Conservation (phyloP, 2,329 filamentous ascomycete species). For the Venturia oleaginea region DNA sequence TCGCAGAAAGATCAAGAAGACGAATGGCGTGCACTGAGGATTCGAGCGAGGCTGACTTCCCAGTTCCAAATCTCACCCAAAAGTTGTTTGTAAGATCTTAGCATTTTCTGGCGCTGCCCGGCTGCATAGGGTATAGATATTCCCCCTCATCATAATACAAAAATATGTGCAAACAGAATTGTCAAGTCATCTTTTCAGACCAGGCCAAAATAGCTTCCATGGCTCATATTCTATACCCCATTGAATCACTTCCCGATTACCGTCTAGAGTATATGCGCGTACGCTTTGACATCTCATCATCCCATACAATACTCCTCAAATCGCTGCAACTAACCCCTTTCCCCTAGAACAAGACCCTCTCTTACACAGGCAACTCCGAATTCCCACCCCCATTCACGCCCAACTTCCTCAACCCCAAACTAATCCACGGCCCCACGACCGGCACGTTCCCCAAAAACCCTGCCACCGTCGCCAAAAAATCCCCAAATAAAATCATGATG, state of each 20-base stretch:
- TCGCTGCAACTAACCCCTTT: too few relatives aligned
- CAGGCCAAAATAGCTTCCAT: background rate
- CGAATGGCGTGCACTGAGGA: slow-evolving; percentile 1
- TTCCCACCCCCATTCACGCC: slow-evolving; percentile 63
- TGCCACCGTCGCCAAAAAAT: slow-evolving; percentile 89
- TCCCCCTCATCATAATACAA: background rate
- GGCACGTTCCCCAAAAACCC: slow-evolving; percentile 79
- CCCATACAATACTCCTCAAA: background rate
- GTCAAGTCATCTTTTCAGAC: background rate
- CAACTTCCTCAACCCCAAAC: slow-evolving; percentile 59
- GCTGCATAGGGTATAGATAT: background rate
- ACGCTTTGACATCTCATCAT: slow-evolving; percentile 5
- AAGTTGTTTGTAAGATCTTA: background rate
- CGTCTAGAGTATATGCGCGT: background rate
- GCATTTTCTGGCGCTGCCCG: background rate
- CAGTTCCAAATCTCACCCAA: background rate
- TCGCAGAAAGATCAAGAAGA: slow-evolving; percentile 46
- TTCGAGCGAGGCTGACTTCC: background rate
- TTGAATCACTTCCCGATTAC: background rate
- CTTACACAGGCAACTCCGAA: slow-evolving; percentile 60
- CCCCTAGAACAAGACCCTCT: background rate
- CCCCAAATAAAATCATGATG: slow-evolving; percentile 86
- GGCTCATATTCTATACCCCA: background rate
- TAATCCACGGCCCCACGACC: slow-evolving; percentile 78
- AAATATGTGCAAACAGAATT: background rate